Base-by-base conservation (phyloP, 768 basidiomycete genomes). In the Antrodiella citrinella region DNA sequence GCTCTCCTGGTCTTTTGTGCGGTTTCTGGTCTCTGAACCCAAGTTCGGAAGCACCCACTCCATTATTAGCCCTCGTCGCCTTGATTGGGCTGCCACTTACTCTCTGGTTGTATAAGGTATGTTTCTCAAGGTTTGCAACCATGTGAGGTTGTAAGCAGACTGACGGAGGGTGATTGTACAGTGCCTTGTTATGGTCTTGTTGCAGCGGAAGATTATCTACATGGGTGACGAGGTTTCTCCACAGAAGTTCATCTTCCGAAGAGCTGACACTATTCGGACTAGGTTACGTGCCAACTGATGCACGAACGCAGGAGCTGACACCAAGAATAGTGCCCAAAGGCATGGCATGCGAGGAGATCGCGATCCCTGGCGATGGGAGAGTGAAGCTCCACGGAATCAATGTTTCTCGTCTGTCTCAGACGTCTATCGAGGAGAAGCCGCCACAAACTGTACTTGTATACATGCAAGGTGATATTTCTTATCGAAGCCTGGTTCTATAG, bases 191-290 rank as follows among this genome's bases (percentile, higher is more conserved):
- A 64, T 78, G 59, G 58, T 75, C 3, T 22, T 74, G 1, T 75
- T 77, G 45, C 76, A 77, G 52, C 67, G 76, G 2, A 69, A 68
- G 44, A 68, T 78, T 35, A 75, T 78, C 19, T 78, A 78, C 59
- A 74, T 78, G 69, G 68, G 68, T 67, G 51, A 23, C 43, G n/a
- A n/a, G n/a, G n/a, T n/a, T n/a, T n/a, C n/a, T n/a, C n/a, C n/a
- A n/a, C n/a, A n/a, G n/a, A n/a, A n/a, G n/a, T n/a, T n/a, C n/a
- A n/a, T n/a, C n/a, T n/a, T n/a, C n/a, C n/a, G n/a, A n/a, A n/a
- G n/a, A n/a, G n/a, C n/a, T n/a, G n/a, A n/a, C n/a, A n/a, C n/a
- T n/a, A n/a, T n/a, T n/a, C 19, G 10, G 40, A 11, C 15, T 45
- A 67, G 69, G 72, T 0, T 74, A 73, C 30, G 66, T 65, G 0